A percentile compares a stretch with the other conserved stretches of the same genome.
phyloP scores from a whole-genome alignment of 495 filamentous ascomycete genomes.

The Aspergillus taichungensis region DNA sequence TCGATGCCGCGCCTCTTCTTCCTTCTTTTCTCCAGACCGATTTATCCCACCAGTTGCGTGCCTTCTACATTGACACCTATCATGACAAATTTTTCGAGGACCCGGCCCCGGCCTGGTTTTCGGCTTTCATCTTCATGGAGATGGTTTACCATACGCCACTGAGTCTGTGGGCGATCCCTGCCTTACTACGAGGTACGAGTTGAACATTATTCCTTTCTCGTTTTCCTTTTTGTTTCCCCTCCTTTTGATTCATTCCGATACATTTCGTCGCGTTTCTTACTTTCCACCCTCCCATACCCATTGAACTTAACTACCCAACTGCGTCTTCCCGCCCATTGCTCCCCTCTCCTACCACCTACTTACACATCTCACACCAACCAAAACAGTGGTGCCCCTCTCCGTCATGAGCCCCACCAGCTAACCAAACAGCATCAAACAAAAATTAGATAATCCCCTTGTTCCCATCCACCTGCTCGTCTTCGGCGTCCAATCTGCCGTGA shows the following conservation, averaged over 20 bases:
- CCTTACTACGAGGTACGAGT: conserved; percentile 40
- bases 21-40: conserved; percentile 45
- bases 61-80: conserved; percentile 58
- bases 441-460: conserved; percentile 45
- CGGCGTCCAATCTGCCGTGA: conserved; percentile 59
- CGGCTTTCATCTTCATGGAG: conserved; percentile 60
- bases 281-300: background rate
- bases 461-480: conserved; percentile 63
- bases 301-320: background rate
- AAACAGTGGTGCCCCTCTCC: too few relatives aligned
- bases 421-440: conserved; percentile 2
- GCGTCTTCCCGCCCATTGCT: background rate
- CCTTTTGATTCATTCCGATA: too few relatives aligned
- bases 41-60: conserved; percentile 42
- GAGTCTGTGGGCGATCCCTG: conserved; percentile 54
- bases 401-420: background rate
- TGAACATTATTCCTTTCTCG: too few relatives aligned
- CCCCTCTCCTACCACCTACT: background rate
- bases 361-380: too few relatives aligned
- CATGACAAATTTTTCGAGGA: conserved; percentile 68
- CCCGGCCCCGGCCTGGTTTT: conserved; percentile 59
- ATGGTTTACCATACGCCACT: conserved; percentile 58
- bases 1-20: conserved; percentile 60
- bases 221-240: background rate
- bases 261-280: too few relatives aligned